Percentiles rank a stretch among this genome's conserved stretches.
Conservation (phyloP, 2,329 filamentous ascomycete genomes). For the Acephala macrosclerotiorum region DNA sequence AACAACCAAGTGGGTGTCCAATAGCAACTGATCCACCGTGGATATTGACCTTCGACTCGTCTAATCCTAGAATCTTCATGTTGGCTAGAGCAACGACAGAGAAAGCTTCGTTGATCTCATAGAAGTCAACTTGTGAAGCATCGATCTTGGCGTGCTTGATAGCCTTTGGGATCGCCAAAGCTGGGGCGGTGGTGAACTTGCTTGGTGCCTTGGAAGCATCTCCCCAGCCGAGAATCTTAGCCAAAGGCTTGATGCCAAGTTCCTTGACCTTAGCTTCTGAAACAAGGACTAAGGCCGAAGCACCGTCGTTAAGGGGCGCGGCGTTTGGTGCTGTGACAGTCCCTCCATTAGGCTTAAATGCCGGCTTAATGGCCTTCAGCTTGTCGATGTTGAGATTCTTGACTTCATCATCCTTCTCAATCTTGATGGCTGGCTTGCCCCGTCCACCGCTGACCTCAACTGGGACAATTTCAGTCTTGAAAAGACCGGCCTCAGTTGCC, state of each 20-base stretch:
- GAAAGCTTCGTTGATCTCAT: conserved; percentile 99
- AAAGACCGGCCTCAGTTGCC: conserved; percentile 81
- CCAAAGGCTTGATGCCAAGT: conserved; percentile 88
- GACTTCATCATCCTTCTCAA: conserved; percentile 92
- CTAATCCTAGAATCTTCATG: conserved; percentile 85
- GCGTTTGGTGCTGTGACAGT: conserved; percentile 97
- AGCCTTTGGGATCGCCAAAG: conserved; percentile 95
- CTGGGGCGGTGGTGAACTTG: conserved; percentile 94
- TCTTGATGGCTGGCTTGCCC: conserved; percentile 83
- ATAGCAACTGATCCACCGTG: conserved; percentile 96
- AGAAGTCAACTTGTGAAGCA: conserved; percentile 82
- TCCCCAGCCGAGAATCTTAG: conserved; percentile 97
- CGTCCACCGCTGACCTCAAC: conserved; percentile 87
- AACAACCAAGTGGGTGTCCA: conserved; percentile 92
- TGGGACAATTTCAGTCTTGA: conserved; percentile 86
- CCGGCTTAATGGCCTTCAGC: conserved; percentile 84
- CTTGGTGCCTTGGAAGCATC: conserved; percentile 90
- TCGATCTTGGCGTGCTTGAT: conserved; percentile 90
- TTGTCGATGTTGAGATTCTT: conserved; percentile 91
- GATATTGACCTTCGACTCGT: conserved; percentile 89
- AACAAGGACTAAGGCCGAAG: conserved; percentile 89
- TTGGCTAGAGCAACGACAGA: conserved; percentile 96
- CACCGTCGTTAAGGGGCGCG: conserved; percentile 94
- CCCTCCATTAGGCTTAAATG: conserved; percentile 79
- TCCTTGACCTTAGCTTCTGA: conserved; percentile 95